A percentile compares a stretch with the other conserved stretches of the same genome.
Conservation (phyloP, 352 stramenopile species). For the Peronosclerospora sorghi region DNA sequence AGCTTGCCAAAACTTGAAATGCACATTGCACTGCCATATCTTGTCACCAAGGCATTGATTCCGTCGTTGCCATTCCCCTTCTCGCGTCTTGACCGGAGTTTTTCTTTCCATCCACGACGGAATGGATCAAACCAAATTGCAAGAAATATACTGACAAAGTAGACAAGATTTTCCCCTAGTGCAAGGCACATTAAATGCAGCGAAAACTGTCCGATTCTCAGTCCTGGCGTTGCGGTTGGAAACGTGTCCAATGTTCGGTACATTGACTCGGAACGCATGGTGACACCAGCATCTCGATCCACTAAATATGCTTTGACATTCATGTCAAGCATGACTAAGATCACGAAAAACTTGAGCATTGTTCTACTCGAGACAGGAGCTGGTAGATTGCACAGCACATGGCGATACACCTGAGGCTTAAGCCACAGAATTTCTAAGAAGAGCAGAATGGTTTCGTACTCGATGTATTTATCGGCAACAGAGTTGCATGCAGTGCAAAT, state of each 20-base stretch:
- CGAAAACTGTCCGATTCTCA: conserved; percentile 64
- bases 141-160: conserved; percentile 38
- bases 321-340: conserved; percentile 78
- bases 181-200: conserved; percentile 64
- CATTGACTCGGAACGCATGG: conserved; percentile 46
- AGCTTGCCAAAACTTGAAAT: conserved; percentile 80
- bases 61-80: conserved; percentile 1
- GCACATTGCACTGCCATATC: conserved; percentile 52
- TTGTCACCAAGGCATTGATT: conserved; percentile 12
- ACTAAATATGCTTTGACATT: conserved; percentile 80
- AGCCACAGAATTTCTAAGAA: conserved; percentile 81
- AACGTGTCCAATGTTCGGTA: conserved; percentile 24
- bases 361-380: conserved; percentile 32
- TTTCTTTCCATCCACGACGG: conserved; percentile 32
- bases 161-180: conserved; percentile 60
- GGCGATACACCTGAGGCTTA: conserved; percentile 76
- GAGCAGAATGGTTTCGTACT: conserved; percentile 78
- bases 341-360: conserved; percentile 64
- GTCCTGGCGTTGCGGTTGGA: conserved; percentile 28
- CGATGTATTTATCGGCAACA: conserved; percentile 81
- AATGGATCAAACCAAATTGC: conserved; percentile 46
- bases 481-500: conserved; percentile 62
- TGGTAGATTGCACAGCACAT: conserved; percentile 73
- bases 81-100: conserved; percentile 10
- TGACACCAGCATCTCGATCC: conserved; percentile 48